A percentile compares a stretch with the other conserved stretches of the same genome.
These are phyloP conservation scores for Ogataea nonfermentans DNA, from an alignment of 805 yeast genomes.

Conservation along the genomic window DNA sequence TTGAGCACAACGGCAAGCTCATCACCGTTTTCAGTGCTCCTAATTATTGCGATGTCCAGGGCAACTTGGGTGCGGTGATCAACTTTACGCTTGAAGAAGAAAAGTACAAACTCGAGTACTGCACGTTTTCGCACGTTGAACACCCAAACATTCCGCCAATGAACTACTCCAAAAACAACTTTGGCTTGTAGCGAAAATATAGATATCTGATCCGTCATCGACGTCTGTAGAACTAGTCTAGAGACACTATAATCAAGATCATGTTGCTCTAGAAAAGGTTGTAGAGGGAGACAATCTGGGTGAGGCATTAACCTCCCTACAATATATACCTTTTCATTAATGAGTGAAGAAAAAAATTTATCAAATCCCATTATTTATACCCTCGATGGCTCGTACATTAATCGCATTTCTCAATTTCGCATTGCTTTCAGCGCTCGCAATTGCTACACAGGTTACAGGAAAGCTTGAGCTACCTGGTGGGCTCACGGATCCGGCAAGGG, in stretches of 20 bases:
- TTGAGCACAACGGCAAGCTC: conserved; percentile 81
- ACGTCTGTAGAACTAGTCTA: conserved; percentile 7
- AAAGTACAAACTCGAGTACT: conserved; percentile 48
- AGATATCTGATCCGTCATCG: conserved; percentile 17
- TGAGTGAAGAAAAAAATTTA: conserved; percentile 31
- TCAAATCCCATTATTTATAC: conserved; percentile 4
- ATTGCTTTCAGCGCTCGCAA: background rate
- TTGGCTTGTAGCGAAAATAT: conserved; percentile 31
- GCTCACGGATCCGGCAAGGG: conserved; percentile 7
- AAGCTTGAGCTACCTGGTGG: conserved; percentile 2
- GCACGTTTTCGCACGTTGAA: conserved; percentile 73
- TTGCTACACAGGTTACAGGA: conserved; percentile 2
- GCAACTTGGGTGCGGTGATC: conserved; percentile 87
- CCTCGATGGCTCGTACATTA: background rate
- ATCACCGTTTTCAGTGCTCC: conserved; percentile 98
- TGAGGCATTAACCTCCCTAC: conserved; percentile 38
- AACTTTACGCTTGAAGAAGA: conserved; percentile 56
- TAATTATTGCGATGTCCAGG: conserved; percentile 90
- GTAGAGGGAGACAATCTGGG: conserved; percentile 40
- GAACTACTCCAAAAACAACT: conserved; percentile 69
- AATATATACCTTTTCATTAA: conserved; percentile 36
- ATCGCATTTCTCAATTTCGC: background rate
- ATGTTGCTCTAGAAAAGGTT: conserved; percentile 34
- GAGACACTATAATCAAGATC: conserved; percentile 7
- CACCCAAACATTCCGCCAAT: conserved; percentile 93